A percentile compares a stretch with the other conserved stretches of the same genome.
These are phyloP conservation scores for Fraxinus dipetala DNA, from an alignment of 305 asterid genomes.

Conservation along the genomic window DNA sequence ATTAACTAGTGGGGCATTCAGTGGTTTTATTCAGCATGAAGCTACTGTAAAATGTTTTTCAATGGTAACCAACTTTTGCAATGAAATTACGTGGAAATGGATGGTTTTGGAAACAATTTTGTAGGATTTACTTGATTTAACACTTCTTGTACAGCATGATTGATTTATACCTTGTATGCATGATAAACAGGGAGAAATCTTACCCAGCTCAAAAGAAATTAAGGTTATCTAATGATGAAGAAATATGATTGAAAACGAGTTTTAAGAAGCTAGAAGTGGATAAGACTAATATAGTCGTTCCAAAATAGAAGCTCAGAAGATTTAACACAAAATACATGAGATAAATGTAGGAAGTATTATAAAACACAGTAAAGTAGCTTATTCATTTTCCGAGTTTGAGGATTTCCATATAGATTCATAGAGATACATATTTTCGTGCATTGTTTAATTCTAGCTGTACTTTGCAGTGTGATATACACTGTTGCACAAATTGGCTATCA, in stretches of 20 bases:
- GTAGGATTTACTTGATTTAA: not conserved
- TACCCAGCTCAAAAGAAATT: not conserved
- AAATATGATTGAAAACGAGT: not conserved
- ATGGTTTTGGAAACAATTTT: not conserved
- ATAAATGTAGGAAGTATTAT: not conserved
- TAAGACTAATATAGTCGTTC: not conserved
- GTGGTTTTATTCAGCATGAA: not conserved
- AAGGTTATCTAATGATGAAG: not conserved
- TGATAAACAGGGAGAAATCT: not conserved
- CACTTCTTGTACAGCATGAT: not conserved
- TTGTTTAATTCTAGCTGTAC: conserved; percentile 18
- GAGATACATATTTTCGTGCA: not conserved
- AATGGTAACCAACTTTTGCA: not conserved
- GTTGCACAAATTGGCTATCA: conserved; percentile 25
- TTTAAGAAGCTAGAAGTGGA: not conserved
- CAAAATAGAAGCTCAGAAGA: not conserved
- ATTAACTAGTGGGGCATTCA: not conserved
- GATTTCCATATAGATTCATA: not conserved
- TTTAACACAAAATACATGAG: not conserved
- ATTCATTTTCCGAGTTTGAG: not conserved
- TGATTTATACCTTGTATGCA: not conserved
- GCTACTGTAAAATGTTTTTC: not conserved
- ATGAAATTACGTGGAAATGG: not conserved
- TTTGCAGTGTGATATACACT: conserved; percentile 31
- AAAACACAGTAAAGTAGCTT: not conserved